These are phyloP conservation scores for Persicaria maculosa DNA, from an alignment of 148 eudicot species.

Conservation along the genomic window DNA sequence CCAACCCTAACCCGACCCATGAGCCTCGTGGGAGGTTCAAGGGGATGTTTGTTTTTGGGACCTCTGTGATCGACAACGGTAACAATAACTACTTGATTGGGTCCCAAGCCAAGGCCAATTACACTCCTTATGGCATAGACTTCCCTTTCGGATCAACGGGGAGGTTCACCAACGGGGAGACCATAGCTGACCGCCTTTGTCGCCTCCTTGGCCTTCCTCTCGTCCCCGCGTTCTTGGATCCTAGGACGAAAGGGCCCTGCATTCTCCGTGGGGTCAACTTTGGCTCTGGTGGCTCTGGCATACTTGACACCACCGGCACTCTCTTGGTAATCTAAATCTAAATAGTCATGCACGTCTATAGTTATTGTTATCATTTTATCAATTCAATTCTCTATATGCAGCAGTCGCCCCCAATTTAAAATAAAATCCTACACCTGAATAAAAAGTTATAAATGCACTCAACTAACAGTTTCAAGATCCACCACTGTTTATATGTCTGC, in stretches of 20 bases:
- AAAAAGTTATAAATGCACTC: too few relatives aligned
- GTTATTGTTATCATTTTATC: too few relatives aligned
- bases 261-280: constrained; percentile 29
- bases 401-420: too few relatives aligned
- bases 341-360: too few relatives aligned
- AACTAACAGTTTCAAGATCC: too few relatives aligned
- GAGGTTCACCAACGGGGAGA: constrained; percentile 29
- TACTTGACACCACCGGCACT: constrained; percentile 27
- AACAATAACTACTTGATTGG: constrained; percentile 25
- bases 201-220: constrained; percentile 22
- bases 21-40: not conserved
- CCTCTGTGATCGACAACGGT: constrained; percentile 33
- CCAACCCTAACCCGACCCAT: too few relatives aligned
- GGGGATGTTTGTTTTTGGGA: constrained; percentile 35
- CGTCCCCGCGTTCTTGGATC: constrained; percentile 22
- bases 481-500: not conserved
- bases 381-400: too few relatives aligned
- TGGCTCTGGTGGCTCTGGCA: constrained; percentile 33
- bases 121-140: constrained; percentile 32
- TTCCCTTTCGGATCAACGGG: constrained; percentile 19
- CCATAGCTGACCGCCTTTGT: constrained; percentile 21
- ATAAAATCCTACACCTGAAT: too few relatives aligned
- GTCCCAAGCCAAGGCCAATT: constrained; percentile 21
- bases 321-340: constrained; percentile 16
- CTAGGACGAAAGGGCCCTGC: constrained; percentile 3